Conservation (phyloP, 371 early-diverging fungal species). For the Apophysomyces ossiformis region DNA sequence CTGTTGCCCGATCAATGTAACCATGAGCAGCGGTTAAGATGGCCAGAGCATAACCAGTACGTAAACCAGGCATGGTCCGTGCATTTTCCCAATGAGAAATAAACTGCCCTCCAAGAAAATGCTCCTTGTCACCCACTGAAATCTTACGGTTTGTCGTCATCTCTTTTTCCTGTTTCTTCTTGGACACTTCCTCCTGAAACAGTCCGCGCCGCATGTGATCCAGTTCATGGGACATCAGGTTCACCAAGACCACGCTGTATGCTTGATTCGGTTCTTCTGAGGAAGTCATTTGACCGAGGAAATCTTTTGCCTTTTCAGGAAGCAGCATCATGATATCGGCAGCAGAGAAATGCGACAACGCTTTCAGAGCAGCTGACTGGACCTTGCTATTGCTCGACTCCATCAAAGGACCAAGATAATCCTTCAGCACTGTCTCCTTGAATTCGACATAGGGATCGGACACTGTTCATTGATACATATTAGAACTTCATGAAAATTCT, state of each 20-base stretch:
- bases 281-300: slow-evolving; percentile 30
- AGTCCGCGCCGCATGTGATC: slow-evolving; percentile 63
- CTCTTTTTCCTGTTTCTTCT: neutral
- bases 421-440: slow-evolving; percentile 42
- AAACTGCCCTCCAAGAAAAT: slow-evolving; percentile 20
- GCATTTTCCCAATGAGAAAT: slow-evolving; percentile 51
- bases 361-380: slow-evolving; percentile 38
- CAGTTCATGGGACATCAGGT: slow-evolving; percentile 58
- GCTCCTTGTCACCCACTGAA: slow-evolving; percentile 35
- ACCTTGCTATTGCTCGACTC: slow-evolving; percentile 33
- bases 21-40: slow-evolving; percentile 29
- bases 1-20: slow-evolving; percentile 7
- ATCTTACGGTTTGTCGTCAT: neutral
- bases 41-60: slow-evolving; percentile 58
- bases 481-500: too few species aligned
- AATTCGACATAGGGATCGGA: slow-evolving; percentile 57
- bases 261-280: slow-evolving; percentile 31
- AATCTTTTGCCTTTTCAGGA: slow-evolving; percentile 51
- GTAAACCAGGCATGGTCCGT: slow-evolving; percentile 56
- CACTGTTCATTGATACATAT: slow-evolving; percentile 27
- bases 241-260: slow-evolving; percentile 40
- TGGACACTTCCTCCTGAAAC: slow-evolving; percentile 47
- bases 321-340: slow-evolving; percentile 47
- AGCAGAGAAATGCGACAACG: slow-evolving; percentile 51
- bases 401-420: slow-evolving; percentile 47